Percentiles rank a stretch among this genome's conserved stretches.
phyloP scores from a whole-genome alignment of 495 filamentous ascomycete genomes.

The Schizothecium vesticola region DNA sequence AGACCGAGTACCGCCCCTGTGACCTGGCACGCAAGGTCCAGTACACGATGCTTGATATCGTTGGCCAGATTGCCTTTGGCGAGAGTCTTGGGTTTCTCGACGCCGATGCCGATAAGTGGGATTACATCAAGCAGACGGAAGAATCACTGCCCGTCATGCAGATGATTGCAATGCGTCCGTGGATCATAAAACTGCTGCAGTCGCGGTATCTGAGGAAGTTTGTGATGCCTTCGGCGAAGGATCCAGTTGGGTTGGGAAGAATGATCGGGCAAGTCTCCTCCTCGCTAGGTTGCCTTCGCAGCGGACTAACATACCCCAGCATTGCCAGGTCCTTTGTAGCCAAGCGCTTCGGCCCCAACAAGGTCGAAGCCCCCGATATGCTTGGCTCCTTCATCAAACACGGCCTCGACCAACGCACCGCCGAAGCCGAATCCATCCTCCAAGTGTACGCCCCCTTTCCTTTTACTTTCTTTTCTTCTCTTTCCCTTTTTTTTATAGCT shows the following conservation, averaged over 20 bases:
- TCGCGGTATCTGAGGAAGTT: not conserved
- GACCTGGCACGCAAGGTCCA: not conserved
- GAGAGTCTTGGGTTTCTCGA: not conserved
- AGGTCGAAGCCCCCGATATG: not conserved
- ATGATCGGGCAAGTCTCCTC: too few relatives aligned
- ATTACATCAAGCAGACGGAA: not conserved
- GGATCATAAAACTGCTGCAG: not conserved
- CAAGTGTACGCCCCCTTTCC: not conserved
- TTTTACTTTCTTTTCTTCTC: not conserved
- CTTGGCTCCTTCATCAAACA: constrained; percentile 6
- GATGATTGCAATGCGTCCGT: not conserved
- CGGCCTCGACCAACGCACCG: not conserved
- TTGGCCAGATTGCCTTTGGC: not conserved
- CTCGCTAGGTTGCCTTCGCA: not conserved
- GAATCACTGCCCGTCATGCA: not conserved
- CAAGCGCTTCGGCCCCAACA: constrained; percentile 1
- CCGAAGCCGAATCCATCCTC: not conserved
- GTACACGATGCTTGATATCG: not conserved
- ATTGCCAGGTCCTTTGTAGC: constrained; percentile 1
- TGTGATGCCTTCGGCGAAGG: not conserved
- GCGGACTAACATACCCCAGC: not conserved
- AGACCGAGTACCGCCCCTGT: not conserved
- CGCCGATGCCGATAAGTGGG: not conserved
- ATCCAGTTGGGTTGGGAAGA: not conserved
- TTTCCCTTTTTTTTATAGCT: too few relatives aligned